Evolutionary conservation across 1,139 yeast species (phyloP).

Genomic region (Candida labiduridarum): DNA sequence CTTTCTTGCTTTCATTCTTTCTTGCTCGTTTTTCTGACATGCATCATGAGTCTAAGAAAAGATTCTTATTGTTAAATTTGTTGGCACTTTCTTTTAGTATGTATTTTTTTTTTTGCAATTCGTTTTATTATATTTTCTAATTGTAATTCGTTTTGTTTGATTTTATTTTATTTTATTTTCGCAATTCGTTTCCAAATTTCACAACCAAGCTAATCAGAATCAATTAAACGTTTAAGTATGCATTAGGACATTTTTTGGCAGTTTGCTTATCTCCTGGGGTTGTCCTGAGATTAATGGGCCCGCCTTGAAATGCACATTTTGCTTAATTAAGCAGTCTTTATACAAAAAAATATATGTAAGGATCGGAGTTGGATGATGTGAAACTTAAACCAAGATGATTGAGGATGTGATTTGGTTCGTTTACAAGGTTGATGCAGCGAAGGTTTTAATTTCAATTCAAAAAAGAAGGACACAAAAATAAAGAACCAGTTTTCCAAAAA

Average conservation of each 20-base stretch:
- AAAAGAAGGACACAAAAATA: neutral
- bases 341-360: neutral
- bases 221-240: neutral
- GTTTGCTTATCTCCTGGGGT: neutral
- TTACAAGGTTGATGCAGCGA: conserved; percentile 2
- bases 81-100: neutral
- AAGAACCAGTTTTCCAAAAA: neutral
- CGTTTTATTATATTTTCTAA: too few relatives aligned
- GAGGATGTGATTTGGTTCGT: neutral
- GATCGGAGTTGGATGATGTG: conserved; percentile 7
- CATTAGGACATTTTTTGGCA: too few relatives aligned
- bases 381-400: conserved; percentile 1
- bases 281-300: neutral
- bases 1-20: neutral
- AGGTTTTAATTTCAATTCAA: neutral
- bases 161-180: neutral
- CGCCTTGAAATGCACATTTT: neutral
- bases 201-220: neutral
- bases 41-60: too few relatives aligned
- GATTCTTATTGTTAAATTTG: too few relatives aligned
- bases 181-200: neutral
- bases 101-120: too few relatives aligned
- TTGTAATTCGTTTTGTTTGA: neutral
- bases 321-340: too few relatives aligned
- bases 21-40: too few relatives aligned